phyloP scores from a whole-genome alignment of 768 basidiomycete species.

The Lactarius quietus region DNA sequence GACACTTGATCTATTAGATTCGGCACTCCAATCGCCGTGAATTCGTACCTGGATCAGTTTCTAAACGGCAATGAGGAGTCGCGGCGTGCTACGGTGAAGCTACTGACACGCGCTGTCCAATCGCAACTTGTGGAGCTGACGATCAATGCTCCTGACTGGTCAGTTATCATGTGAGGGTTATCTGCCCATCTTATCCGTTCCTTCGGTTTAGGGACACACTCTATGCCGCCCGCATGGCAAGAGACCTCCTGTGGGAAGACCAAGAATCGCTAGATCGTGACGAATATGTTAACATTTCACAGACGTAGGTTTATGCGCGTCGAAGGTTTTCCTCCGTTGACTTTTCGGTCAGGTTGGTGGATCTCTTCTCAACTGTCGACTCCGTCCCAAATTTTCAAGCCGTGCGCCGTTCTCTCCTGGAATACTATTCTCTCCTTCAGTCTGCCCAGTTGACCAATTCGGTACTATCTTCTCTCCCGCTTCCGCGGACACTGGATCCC shows the following conservation, averaged over 20 bases:
- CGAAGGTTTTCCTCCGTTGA: constrained; percentile 2
- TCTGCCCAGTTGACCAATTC: constrained; percentile 82
- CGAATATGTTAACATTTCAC: constrained; percentile 80
- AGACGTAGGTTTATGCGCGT: constrained; percentile 63
- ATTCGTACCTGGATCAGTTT: constrained; percentile 74
- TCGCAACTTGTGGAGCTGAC: constrained; percentile 67
- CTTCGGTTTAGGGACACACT: constrained; percentile 72
- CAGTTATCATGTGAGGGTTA: constrained; percentile 31
- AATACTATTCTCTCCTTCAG: constrained; percentile 85
- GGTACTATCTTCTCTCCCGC: constrained; percentile 76
- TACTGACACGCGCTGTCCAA: constrained; percentile 74
- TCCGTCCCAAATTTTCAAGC: constrained; percentile 55
- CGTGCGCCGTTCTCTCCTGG: constrained; percentile 68
- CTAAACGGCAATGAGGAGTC: constrained; percentile 62
- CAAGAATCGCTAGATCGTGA: constrained; percentile 72
- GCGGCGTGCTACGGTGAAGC: constrained; percentile 78
- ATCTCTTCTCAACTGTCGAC: constrained; percentile 74
- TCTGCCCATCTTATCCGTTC: background rate
- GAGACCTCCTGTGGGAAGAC: constrained; percentile 88
- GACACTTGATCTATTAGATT: constrained; percentile 50
- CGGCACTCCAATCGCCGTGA: constrained; percentile 74
- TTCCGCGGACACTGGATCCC: constrained; percentile 83
- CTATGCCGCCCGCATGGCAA: constrained; percentile 86
- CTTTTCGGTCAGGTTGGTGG: constrained; percentile 60
- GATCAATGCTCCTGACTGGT: constrained; percentile 95